Evolutionary conservation across 164 flowering plant species (phyloP), one percentile per base, ranked within the genome.

Genomic region (Vitis riparia): DNA sequence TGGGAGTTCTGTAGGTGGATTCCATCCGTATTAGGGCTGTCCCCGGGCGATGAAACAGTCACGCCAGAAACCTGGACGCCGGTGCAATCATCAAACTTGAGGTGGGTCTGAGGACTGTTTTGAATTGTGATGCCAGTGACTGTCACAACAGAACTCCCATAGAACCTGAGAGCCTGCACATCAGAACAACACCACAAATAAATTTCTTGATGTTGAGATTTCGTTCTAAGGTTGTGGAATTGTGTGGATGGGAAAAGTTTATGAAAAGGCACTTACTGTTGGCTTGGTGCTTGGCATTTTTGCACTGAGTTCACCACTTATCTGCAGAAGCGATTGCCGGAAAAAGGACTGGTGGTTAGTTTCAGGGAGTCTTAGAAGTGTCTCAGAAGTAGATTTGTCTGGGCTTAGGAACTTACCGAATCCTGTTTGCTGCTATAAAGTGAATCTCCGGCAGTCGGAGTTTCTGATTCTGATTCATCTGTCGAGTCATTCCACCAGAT

Each of bases 1-100:
- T 79, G 72, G 51, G 89, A 80, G 75, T 84, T 81, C 69, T 87
- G 87, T n/a, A 91, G 82, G 76, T 91, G 96, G 63, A 91, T 91
- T 55, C 96, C 93, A 32, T 91, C 96, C 6, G 96, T 91, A 75
- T 91, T 85, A 47, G 84, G 88, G 70, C 91, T 87, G 70, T 85
- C 75, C 1, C 83, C 88, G 0, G 96, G 96, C 2, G 93, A 89
- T 49, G 85, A 75, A 32, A 83, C 37, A 15, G 19, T 77, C 29
- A 88, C 59, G n/a, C 66, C 69, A 50, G 47, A 74, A 37, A 88
- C 90, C 12, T 69, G 70, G 59, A 89, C 90, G 0, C 63, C 75
- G 4, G 67, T 70, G 77, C 94, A 88, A 47, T 56, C 55, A 55
- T 88, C 92, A 58, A 89, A 86, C 61, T 83, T 85, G 57, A 89